phyloP scores from a whole-genome alignment of 2,329 filamentous ascomycete species.

The Akanthomyces muscarius region DNA sequence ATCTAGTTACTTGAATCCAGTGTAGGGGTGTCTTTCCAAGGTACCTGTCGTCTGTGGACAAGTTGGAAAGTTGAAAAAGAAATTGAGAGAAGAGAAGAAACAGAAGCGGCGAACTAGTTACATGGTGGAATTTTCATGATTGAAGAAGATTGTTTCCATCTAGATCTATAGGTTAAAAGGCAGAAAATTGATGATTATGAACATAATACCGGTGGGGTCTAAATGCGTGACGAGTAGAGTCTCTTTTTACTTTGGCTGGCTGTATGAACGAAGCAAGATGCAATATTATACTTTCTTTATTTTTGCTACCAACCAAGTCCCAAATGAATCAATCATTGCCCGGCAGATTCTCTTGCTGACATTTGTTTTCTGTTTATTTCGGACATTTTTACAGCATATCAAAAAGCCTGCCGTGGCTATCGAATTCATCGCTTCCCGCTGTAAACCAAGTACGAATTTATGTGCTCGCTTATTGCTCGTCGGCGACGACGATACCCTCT shows the following conservation, averaged over 20 bases:
- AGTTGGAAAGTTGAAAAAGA: neutral
- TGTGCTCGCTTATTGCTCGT: slow-evolving; percentile 49
- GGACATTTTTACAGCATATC: neutral
- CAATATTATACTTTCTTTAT: neutral
- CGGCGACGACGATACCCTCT: slow-evolving; percentile 70
- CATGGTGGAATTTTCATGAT: slow-evolving; percentile 15
- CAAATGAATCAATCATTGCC: slow-evolving; percentile 6
- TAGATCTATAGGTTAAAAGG: neutral
- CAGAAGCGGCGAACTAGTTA: neutral
- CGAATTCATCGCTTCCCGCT: slow-evolving; percentile 8
- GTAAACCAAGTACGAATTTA: slow-evolving; percentile 9
- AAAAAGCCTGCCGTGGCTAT: slow-evolving; percentile 7
- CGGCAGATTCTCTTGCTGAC: slow-evolving; percentile 1
- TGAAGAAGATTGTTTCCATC: neutral
- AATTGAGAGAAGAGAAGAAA: neutral
- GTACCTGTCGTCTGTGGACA: neutral
- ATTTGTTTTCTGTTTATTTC: neutral
- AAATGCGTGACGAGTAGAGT: neutral
- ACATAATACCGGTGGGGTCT: neutral
- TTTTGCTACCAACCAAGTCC: slow-evolving; percentile 6
- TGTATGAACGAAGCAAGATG: neutral
- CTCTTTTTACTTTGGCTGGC: neutral
- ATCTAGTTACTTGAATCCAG: neutral
- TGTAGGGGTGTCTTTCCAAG: neutral
- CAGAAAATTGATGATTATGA: slow-evolving; percentile 17